A percentile compares a stretch with the other conserved stretches of the same genome.
These are phyloP conservation scores for Termitomyces titanicus DNA, from an alignment of 768 basidiomycete species.

Conservation along the genomic window DNA sequence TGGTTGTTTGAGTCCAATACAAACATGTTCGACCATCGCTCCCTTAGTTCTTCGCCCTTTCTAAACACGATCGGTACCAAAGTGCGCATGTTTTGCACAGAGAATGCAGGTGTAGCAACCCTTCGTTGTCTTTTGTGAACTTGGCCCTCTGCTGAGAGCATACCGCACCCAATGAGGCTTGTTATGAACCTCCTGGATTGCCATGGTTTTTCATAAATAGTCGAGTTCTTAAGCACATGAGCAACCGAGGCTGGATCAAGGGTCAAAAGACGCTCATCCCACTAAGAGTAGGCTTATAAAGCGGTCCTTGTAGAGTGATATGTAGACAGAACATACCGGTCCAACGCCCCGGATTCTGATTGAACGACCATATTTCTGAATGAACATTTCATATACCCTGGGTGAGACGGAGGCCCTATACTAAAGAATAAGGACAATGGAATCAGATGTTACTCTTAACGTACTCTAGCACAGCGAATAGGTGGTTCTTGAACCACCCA, in stretches of 20 bases:
- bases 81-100: constrained; percentile 69
- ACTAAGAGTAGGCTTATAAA: constrained; percentile 35
- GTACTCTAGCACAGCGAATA: constrained; percentile 56
- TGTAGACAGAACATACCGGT: constrained; percentile 47
- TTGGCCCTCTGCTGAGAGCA: constrained; percentile 76
- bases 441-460: constrained; percentile 15
- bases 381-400: constrained; percentile 47
- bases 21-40: constrained; percentile 56
- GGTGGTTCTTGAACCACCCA: constrained; percentile 49
- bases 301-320: background rate
- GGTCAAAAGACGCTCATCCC: constrained; percentile 77
- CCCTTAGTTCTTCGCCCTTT: constrained; percentile 59
- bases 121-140: constrained; percentile 79
- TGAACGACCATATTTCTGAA: constrained; percentile 62
- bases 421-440: background rate
- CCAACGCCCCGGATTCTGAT: constrained; percentile 65
- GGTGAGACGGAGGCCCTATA: constrained; percentile 52
- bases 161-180: constrained; percentile 76
- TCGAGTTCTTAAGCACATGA: constrained; percentile 70
- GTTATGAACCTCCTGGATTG: constrained; percentile 72
- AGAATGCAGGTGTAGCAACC: constrained; percentile 76
- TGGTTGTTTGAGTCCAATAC: background rate
- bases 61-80: constrained; percentile 69
- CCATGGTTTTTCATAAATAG: constrained; percentile 82
- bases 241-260: constrained; percentile 73